Base-by-base conservation (phyloP, 2,329 filamentous ascomycete genomes). In the Colletotrichum chrysophilum region DNA sequence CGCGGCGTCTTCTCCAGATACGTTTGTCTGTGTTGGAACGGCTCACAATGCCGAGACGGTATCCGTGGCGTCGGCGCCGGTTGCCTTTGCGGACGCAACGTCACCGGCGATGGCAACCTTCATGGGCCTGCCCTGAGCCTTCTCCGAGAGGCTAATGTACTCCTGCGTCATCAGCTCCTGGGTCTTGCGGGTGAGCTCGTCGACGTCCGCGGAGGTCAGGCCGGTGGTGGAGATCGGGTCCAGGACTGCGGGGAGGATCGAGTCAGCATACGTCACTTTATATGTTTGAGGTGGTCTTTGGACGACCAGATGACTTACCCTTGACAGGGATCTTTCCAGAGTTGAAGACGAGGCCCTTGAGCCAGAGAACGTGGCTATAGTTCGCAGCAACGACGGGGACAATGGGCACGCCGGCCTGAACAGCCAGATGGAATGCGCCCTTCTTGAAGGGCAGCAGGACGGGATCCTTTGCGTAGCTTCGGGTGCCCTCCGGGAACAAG, bases 371-470 rank as follows among this genome's bases (percentile, higher is more conserved):
- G 82, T 95, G 91, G 79, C 93, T 93, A 84, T 96, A 96, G 85
- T 96, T 96, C 82, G 94, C 94, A 34, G 92, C 91, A 62, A 96
- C 93, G 43, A 97, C 90, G 0, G 97, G 97, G 5, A 99, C 93
- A 80, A 99, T 95, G 30, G 96, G 96, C 7, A 98, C 97, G 78
- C 95, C 94, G 3, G 96, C 96, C 88, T 98, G 95, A 24, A 99
- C 92, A 61, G 97, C 97, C 38, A 99, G 90, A 84, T 99, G 96
- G 86, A 99, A 99, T 62, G 96, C 97, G 75, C 97, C 97, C 89
- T 99, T 99, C 88, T 99, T 99, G 90, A 98, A 99, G n/a, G 96
- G 95, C 70, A 98, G 88, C 80, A 99, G 87, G 75, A 90, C 91
- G 3, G 97, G 94, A 70, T 96, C 93, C 80, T 94, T 92, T 73